Percentiles rank a stretch among this genome's conserved stretches.
Evolutionary conservation across 345 rosid species (phyloP).

Genomic region (Rhodamnia argentea): DNA sequence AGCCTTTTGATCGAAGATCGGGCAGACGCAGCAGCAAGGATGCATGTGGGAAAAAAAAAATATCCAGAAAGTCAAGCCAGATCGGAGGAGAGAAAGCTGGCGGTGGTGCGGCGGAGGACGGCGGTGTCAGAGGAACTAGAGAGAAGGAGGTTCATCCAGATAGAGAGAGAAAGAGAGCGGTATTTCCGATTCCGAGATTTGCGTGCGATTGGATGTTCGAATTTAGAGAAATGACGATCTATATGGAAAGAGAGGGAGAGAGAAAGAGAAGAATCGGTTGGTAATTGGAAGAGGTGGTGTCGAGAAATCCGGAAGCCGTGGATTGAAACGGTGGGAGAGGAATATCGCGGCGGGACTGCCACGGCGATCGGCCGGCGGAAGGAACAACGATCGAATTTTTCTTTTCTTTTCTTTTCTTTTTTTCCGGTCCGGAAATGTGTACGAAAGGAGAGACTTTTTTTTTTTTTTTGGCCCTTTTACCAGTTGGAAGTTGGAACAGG

Average conservation of each 20-base stretch:
- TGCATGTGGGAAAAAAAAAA: neutral
- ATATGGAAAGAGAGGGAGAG: neutral
- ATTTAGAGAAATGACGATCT: neutral
- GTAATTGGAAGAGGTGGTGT: neutral
- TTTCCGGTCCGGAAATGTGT: no score
- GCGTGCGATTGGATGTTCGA: neutral
- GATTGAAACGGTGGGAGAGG: neutral
- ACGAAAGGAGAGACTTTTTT: no score
- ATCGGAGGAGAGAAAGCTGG: neutral
- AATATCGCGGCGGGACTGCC: neutral
- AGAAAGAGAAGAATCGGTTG: neutral
- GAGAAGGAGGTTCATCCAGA: neutral
- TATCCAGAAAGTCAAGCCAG: neutral
- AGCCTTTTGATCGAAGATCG: conserved; percentile 32
- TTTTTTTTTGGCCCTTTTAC: neutral
- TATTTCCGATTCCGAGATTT: neutral
- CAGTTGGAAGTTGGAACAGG: neutral
- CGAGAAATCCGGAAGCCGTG: neutral
- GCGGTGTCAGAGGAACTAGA: neutral
- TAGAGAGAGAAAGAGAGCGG: neutral
- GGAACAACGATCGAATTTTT: neutral
- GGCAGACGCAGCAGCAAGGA: conserved; percentile 14
- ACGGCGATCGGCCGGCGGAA: neutral
- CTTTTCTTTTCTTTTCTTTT: accelerated
- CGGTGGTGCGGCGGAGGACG: neutral